These are phyloP conservation scores for Waltiozyma sp. DNA, from an alignment of 1,139 yeast species.

Conservation along the genomic window DNA sequence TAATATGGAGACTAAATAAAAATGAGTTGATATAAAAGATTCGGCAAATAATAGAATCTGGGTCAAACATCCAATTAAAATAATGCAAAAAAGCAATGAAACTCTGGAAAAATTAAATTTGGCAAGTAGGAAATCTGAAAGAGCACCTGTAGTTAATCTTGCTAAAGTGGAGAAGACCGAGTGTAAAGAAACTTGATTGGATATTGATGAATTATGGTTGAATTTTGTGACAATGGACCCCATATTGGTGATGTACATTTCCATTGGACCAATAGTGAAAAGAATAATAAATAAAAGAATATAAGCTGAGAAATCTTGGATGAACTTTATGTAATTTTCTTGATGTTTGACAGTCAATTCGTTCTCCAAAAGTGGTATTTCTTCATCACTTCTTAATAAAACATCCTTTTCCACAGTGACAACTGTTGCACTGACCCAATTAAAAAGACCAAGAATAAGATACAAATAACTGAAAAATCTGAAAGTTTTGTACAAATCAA, in stretches of 20 bases:
- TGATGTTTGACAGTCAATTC: constrained; percentile 26
- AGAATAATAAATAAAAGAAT: constrained; percentile 51
- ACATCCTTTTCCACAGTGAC: constrained; percentile 53
- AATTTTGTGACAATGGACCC: constrained; percentile 41
- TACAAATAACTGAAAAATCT: constrained; percentile 46
- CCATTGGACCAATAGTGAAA: constrained; percentile 74
- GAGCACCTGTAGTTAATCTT: constrained; percentile 55
- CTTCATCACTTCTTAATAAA: constrained; percentile 23
- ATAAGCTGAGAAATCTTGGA: constrained; percentile 58
- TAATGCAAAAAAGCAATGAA: constrained; percentile 32
- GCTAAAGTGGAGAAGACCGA: constrained; percentile 49
- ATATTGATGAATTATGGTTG: constrained; percentile 21
- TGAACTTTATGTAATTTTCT: constrained; percentile 37
- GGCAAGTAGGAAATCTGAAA: constrained; percentile 42
- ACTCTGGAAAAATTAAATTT: constrained; percentile 27
- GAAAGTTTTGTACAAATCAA: constrained; percentile 48
- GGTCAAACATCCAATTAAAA: constrained; percentile 34
- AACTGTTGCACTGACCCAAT: constrained; percentile 52
- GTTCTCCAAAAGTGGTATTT: constrained; percentile 10
- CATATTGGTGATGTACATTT: constrained; percentile 77
- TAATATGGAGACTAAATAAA: constrained; percentile 35
- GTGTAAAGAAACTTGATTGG: constrained; percentile 44
- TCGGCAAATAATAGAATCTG: constrained; percentile 22
- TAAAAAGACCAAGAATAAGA: constrained; percentile 41
- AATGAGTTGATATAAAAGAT: constrained; percentile 11